phyloP scores from a whole-genome alignment of 2,329 filamentous ascomycete genomes.

The Chrysoporthe deuterocubensis region DNA sequence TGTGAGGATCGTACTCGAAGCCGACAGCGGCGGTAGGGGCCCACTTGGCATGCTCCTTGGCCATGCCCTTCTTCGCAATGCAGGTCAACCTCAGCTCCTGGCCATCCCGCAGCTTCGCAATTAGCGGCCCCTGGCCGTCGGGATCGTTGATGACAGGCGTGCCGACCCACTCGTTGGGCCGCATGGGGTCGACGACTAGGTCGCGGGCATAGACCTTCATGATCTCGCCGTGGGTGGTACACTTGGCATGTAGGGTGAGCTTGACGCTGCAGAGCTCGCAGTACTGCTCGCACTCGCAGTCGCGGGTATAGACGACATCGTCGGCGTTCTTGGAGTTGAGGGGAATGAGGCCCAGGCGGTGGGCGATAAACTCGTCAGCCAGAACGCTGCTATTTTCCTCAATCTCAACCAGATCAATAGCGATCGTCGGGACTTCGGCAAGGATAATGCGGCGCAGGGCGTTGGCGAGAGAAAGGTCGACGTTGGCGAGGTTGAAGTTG shows the following conservation, averaged over 20 bases:
- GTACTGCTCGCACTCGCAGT: constrained; percentile 95
- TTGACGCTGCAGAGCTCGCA: constrained; percentile 91
- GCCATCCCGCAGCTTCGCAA: constrained; percentile 86
- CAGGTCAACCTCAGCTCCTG: constrained; percentile 91
- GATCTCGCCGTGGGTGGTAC: constrained; percentile 75
- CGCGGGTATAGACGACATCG: constrained; percentile 82
- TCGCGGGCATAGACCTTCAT: constrained; percentile 96
- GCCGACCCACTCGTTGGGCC: constrained; percentile 76
- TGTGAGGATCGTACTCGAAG: constrained; percentile 98
- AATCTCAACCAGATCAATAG: constrained; percentile 93
- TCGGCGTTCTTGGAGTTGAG: constrained; percentile 84
- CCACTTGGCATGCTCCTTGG: constrained; percentile 99
- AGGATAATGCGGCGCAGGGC: constrained; percentile 88
- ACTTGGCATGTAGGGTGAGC: constrained; percentile 82
- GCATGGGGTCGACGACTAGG: constrained; percentile 71
- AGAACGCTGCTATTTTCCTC: constrained; percentile 94
- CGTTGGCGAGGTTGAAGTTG: constrained; percentile 88
- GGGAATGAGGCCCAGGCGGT: constrained; percentile 88
- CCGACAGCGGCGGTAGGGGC: constrained; percentile 88
- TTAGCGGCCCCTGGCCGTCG: constrained; percentile 79
- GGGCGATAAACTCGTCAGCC: constrained; percentile 93
- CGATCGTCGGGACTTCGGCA: constrained; percentile 91
- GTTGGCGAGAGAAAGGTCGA: constrained; percentile 91
- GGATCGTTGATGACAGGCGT: constrained; percentile 83
- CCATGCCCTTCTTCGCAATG: constrained; percentile 97